Evolutionary conservation across 78 protist species (phyloP).

Genomic region (Reticulomyxa filosa): DNA sequence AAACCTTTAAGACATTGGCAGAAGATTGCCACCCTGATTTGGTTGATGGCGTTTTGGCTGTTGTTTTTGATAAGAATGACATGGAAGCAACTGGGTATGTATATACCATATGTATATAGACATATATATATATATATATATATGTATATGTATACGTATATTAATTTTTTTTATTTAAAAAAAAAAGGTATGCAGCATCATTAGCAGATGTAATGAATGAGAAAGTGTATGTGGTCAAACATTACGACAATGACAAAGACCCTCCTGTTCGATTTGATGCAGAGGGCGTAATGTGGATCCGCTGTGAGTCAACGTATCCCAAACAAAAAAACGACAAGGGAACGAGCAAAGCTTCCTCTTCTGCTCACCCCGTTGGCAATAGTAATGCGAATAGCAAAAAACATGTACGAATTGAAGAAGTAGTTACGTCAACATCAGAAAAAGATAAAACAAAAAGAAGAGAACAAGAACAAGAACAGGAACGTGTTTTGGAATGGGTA

Average conservation of each 20-base stretch:
- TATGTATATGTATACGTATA: not conserved
- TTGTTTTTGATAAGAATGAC: constrained; percentile 32
- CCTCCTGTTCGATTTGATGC: not conserved
- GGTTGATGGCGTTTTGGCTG: constrained; percentile 29
- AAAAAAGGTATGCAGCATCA: no score
- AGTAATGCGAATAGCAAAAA: no score
- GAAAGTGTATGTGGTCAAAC: constrained; percentile 19
- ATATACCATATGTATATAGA: not conserved
- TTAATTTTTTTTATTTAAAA: not conserved
- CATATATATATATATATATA: not conserved
- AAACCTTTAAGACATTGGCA: not conserved
- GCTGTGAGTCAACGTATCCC: no score
- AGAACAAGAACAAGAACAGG: no score
- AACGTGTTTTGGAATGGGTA: not conserved
- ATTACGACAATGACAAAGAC: not conserved
- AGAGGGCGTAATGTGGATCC: not conserved
- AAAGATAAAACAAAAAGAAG: no score
- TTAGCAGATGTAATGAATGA: no score
- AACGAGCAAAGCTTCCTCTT: no score
- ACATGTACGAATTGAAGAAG: no score
- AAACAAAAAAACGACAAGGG: no score
- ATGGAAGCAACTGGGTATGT: constrained; percentile 30
- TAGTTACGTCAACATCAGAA: no score
- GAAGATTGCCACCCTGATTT: not conserved
- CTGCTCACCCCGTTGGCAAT: no score